Percentiles rank a stretch among this genome's conserved stretches.
Conservation (phyloP, 192 early-diverging fungal species). For the Nowakowskiella sp. region DNA sequence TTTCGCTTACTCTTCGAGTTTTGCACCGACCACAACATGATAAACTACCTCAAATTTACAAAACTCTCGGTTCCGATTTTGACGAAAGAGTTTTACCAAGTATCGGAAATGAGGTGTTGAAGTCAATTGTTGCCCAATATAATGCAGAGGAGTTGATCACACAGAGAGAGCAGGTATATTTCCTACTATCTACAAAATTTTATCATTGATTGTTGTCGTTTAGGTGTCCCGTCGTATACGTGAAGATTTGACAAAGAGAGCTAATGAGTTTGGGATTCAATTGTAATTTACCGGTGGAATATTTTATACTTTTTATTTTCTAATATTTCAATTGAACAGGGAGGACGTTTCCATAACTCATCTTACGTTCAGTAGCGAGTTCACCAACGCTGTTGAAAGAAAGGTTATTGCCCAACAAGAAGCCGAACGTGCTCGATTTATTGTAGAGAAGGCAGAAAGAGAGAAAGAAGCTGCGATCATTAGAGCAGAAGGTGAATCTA, state of each 20-base stretch:
- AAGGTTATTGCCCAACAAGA: slow-evolving; percentile 99
- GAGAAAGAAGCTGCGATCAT: slow-evolving; percentile 96
- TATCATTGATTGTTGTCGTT: not conserved
- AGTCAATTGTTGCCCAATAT: slow-evolving; percentile 96
- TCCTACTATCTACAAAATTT: slow-evolving; percentile 5
- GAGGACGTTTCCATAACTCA: slow-evolving; percentile 54
- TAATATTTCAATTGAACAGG: not conserved
- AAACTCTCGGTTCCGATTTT: slow-evolving; percentile 87
- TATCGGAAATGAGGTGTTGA: slow-evolving; percentile 99
- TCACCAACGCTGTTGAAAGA: slow-evolving; percentile 96
- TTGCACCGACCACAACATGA: slow-evolving; percentile 75
- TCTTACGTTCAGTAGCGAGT: slow-evolving; percentile 97
- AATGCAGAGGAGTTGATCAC: slow-evolving; percentile 97
- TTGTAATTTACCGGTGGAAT: slow-evolving; percentile 48
- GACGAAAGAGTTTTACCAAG: slow-evolving; percentile 95
- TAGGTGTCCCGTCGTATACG: slow-evolving; percentile 83
- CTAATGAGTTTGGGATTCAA: slow-evolving; percentile 96
- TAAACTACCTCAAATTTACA: slow-evolving; percentile 75
- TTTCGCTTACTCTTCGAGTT: slow-evolving; percentile 86
- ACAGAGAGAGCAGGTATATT: slow-evolving; percentile 70
- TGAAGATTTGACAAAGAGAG: slow-evolving; percentile 86
- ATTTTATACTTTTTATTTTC: slow-evolving; percentile 1
- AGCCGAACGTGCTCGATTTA: slow-evolving; percentile 95
- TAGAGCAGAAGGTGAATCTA: slow-evolving; percentile 95
- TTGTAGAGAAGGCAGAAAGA: slow-evolving; percentile 98